Base-by-base conservation (phyloP, 2,329 filamentous ascomycete species). In the Talaromyces islandicus region DNA sequence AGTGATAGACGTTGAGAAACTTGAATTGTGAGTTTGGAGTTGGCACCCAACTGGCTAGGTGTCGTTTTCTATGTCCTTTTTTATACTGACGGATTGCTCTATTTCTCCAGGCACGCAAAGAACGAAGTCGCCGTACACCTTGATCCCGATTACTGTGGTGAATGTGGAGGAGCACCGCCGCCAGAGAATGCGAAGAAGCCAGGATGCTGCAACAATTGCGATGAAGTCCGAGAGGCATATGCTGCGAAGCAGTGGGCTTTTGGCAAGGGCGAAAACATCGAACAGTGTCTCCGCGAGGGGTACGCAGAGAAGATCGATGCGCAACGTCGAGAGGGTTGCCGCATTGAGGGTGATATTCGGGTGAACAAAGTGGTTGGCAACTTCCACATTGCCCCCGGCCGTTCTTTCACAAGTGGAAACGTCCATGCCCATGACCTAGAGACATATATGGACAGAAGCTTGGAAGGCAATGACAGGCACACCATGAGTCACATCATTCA, bases 311-410 rank as follows among this genome's bases (percentile, higher is more conserved):
- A 88, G 68, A 82, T 99, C 62, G 91, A 96, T 71, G 87, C 86
- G 64, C 93, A 97, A 78, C 86, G 92, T 60, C 85, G 87, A 56
- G 95, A 99, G 78, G 94, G 94, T 61, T 99, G 94, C 78, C 90
- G 94, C 56, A 89, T 99, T 65, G 92, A 97, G 75, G 94, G 94
- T 62, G 86, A 86, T 43, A 85, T 99, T 67, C 90, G 91, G 54
- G 95, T 99, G 66, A 99, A 99, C 83, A 99, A 99, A 79, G 94
- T 99, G 27, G 85, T 99, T 58, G 94, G 94, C 60, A 99, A 99
- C 80, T 99, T 99, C 83, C 94, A 99, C 77, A 89, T 99, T 68
- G 94, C 95, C 0, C 94, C 94, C 1, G 94, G 94, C 68, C 91
- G 93, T 77, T 93, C 89, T 74, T 97, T 97, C 83, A 96, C 89